Conservation (phyloP, 2,329 filamentous ascomycete genomes). For the Fusarium austroafricanum region DNA sequence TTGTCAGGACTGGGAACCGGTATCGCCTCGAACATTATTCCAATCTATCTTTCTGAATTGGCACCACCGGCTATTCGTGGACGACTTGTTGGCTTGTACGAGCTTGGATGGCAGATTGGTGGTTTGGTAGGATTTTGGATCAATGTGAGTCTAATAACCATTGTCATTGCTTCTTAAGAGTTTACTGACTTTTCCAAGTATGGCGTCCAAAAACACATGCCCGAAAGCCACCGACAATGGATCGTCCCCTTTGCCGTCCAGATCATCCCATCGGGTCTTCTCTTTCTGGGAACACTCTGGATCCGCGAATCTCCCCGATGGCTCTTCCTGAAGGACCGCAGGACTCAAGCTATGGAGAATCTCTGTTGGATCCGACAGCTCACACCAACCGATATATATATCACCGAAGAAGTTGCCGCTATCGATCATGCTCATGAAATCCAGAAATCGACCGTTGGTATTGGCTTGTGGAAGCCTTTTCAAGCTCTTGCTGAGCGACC, state of each 20-base stretch:
- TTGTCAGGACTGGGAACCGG: conserved; percentile 13
- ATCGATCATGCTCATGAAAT: conserved; percentile 56
- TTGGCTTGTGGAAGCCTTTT: conserved; percentile 51
- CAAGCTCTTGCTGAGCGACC: conserved; percentile 30
- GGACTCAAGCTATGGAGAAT: conserved; percentile 62
- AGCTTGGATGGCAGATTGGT: conserved; percentile 26
- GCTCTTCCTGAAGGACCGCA: conserved; percentile 66
- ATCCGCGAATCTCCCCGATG: conserved; percentile 69
- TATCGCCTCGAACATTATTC: conserved; percentile 50
- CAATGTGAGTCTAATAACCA: neutral
- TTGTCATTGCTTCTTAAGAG: rapidly evolving
- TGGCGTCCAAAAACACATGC: conserved; percentile 38
- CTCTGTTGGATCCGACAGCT: conserved; percentile 68
- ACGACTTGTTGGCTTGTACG: conserved; percentile 50
- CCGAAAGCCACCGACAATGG: conserved; percentile 51
- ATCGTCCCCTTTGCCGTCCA: conserved; percentile 65
- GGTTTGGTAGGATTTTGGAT: conserved; percentile 20
- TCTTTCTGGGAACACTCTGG: conserved; percentile 61
- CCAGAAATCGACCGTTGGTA: conserved; percentile 70
- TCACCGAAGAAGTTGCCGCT: conserved; percentile 37
- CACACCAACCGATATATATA: conserved; percentile 58
- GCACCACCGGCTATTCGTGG: conserved; percentile 65
- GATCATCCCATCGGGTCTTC: conserved; percentile 64
- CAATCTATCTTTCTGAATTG: conserved; percentile 59
- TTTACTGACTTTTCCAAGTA: neutral